A percentile compares a stretch with the other conserved stretches of the same genome.
Conservation (phyloP, 306 rosid species). For the Dicorynia guianensis region DNA sequence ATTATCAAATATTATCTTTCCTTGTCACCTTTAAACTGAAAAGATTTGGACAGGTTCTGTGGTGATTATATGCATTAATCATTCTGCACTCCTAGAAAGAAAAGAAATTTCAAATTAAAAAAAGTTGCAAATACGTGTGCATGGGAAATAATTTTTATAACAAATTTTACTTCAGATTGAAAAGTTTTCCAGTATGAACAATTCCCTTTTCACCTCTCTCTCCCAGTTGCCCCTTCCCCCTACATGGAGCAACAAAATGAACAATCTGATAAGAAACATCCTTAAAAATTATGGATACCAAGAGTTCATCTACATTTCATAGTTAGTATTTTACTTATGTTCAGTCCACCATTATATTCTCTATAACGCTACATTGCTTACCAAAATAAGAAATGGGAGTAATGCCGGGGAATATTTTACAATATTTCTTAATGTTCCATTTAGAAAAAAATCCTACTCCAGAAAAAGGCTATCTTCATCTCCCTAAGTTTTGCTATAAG, state of each 20-base stretch:
- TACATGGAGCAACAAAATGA: neutral
- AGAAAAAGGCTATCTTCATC: neutral
- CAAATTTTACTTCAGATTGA: neutral
- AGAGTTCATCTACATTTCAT: neutral
- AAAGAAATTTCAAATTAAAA: neutral
- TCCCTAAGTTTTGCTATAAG: slow-evolving; percentile 12
- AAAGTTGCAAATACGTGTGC: neutral
- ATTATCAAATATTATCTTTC: neutral
- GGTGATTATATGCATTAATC: slow-evolving; percentile 5
- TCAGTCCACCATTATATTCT: neutral
- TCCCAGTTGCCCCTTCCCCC: neutral
- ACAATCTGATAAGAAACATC: slow-evolving; percentile 14
- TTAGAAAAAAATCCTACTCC: neutral
- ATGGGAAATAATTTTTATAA: neutral
- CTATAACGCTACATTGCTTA: neutral
- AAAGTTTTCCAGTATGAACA: slow-evolving; percentile 14
- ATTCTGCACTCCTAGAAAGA: slow-evolving; percentile 9
- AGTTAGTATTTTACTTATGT: neutral
- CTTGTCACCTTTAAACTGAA: too few relatives aligned
- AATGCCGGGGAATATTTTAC: neutral
- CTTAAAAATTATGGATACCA: neutral
- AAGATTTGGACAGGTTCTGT: neutral
- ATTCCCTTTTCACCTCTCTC: neutral
- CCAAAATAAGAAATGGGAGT: neutral
- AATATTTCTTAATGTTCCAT: neutral